Conservation (phyloP, 768 basidiomycete genomes). For the Coprinopsis marcescibilis region DNA sequence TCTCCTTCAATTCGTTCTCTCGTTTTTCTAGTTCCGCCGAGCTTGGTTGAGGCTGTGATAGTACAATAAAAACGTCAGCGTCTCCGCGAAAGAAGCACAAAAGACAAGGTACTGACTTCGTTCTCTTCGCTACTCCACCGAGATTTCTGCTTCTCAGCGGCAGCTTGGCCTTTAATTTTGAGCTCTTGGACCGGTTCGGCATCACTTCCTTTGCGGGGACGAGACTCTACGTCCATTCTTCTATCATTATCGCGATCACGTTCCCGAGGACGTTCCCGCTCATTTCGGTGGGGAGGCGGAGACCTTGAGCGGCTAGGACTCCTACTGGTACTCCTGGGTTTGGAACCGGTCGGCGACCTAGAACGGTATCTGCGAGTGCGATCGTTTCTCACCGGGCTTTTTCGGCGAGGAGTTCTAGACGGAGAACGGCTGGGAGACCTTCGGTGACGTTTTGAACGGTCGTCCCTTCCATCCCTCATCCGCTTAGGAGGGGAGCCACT, state of each 20-base stretch:
- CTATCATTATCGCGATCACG: conserved; percentile 19
- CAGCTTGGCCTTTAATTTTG: conserved; percentile 73
- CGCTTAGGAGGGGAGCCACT: background rate
- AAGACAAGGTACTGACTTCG: conserved; percentile 21
- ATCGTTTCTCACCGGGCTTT: too few relatives aligned
- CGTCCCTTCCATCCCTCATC: background rate
- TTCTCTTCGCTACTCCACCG: conserved; percentile 38
- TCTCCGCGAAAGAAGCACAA: conserved; percentile 8
- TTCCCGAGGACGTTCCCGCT: conserved; percentile 10
- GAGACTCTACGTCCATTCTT: conserved; percentile 33
- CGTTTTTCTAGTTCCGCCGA: conserved; percentile 53
- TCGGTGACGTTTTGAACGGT: too few relatives aligned
- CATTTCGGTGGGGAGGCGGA: conserved; percentile 23
- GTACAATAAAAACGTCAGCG: conserved; percentile 10
- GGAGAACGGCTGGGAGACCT: too few relatives aligned
- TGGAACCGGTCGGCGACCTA: too few relatives aligned
- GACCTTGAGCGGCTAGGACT: conserved; percentile 20
- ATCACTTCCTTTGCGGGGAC: conserved; percentile 12
- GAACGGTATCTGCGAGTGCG: too few relatives aligned
- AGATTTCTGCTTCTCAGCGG: conserved; percentile 45
- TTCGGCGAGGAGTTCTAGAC: too few relatives aligned
- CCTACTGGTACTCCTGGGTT: conserved; percentile 22
- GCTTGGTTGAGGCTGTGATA: conserved; percentile 15
- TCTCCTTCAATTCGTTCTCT: conserved; percentile 80
- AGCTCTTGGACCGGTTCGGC: conserved; percentile 36